These are phyloP conservation scores for Zostera marina DNA, from an alignment of 116 monocot species.

Conservation along the genomic window DNA sequence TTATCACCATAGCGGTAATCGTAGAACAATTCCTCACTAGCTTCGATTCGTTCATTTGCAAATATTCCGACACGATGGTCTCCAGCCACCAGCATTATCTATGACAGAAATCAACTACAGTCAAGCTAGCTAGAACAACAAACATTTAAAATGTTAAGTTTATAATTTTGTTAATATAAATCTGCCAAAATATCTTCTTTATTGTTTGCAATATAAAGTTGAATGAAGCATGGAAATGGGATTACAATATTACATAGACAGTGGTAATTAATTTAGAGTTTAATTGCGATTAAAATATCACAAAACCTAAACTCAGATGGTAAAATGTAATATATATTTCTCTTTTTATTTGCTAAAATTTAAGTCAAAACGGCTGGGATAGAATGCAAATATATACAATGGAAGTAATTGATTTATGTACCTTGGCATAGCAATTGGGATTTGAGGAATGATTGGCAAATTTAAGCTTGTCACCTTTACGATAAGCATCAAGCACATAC, in stretches of 20 bases:
- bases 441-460: conserved; percentile 98
- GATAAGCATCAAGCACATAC: conserved; percentile 96
- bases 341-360: no score
- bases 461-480: conserved; percentile 94
- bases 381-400: background rate
- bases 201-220: no score
- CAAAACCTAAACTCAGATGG: no score
- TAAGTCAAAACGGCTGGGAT: background rate
- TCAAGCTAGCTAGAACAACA: no score
- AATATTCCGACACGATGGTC: conserved; percentile 98
- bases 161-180: no score
- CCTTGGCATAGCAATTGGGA: conserved; percentile 98
- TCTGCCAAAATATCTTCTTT: no score
- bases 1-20: conserved; percentile 93
- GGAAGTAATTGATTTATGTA: conserved; percentile 6
- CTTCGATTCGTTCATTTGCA: conserved; percentile 92
- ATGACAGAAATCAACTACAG: background rate
- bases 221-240: no score
- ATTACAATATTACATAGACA: no score
- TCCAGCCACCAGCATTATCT: conserved; percentile 97
- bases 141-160: no score
- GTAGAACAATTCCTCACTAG: conserved; percentile 87
- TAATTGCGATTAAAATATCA: no score
- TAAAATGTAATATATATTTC: no score
- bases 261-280: no score